Percentiles rank a stretch among this genome's conserved stretches.
Conservation (phyloP, 2,329 filamentous ascomycete genomes). For the Fusarium neocosmosporiellum region DNA sequence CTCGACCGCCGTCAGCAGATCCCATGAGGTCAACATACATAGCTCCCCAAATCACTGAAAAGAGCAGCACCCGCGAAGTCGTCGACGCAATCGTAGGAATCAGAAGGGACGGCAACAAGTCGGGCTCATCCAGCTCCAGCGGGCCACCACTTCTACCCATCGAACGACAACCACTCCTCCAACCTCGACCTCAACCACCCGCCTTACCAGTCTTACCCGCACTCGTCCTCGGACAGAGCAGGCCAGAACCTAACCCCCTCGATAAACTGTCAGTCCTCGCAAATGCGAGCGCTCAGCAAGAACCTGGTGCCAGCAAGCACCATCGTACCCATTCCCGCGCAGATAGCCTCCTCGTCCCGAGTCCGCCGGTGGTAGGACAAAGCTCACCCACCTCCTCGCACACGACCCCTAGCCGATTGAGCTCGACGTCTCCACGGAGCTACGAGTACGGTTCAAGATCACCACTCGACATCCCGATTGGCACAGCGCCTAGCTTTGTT, state of each 20-base stretch:
- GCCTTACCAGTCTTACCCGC: conserved; percentile 34
- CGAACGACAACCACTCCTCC: conserved; percentile 37
- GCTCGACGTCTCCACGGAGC: conserved; percentile 39
- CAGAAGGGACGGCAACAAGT: conserved; percentile 35
- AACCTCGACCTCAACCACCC: conserved; percentile 35
- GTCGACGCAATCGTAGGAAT: conserved; percentile 44
- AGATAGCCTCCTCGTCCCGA: conserved; percentile 41
- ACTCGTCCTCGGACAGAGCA: conserved; percentile 40
- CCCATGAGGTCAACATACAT: conserved; percentile 23
- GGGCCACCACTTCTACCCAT: conserved; percentile 19
- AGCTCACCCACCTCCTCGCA: conserved; percentile 37
- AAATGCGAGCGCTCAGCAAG: conserved; percentile 49
- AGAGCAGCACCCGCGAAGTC: conserved; percentile 42
- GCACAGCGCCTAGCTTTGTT: conserved; percentile 36
- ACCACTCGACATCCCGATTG: conserved; percentile 11
- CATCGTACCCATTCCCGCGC: conserved; percentile 30
- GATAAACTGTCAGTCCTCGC: conserved; percentile 54
- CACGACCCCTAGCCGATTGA: conserved; percentile 37
- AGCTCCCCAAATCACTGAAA: conserved; percentile 19
- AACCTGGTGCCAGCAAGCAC: conserved; percentile 38
- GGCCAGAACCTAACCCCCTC: conserved; percentile 38
- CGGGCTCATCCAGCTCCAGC: conserved; percentile 10
- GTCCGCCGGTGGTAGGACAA: conserved; percentile 33
- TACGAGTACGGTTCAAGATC: conserved; percentile 34
- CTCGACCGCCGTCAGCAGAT: conserved; percentile 34